Conservation (phyloP, 78 protist species). For the Protostelium mycophagum region DNA sequence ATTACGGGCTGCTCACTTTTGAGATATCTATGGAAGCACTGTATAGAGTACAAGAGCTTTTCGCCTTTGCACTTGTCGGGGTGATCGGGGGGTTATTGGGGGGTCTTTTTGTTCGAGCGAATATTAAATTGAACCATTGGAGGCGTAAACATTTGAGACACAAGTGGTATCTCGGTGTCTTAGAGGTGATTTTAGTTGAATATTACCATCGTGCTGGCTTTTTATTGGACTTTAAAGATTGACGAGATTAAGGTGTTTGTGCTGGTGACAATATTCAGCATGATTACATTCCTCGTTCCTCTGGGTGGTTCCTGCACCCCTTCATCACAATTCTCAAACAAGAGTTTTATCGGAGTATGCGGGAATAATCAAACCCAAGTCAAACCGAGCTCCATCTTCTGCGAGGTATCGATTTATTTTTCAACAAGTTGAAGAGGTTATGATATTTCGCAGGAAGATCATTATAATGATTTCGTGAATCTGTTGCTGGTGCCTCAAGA, state of each 20-base stretch:
- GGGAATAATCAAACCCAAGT: neutral
- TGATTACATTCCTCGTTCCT: neutral
- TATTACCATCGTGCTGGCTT: neutral
- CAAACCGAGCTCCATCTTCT: neutral
- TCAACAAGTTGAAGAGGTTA: neutral
- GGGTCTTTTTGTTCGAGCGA: conserved; percentile 46
- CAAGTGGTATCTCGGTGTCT: neutral
- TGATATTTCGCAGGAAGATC: neutral
- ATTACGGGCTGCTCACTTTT: conserved; percentile 57
- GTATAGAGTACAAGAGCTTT: conserved; percentile 44
- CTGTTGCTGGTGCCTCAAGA: neutral
- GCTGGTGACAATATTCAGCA: neutral
- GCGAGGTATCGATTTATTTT: neutral
- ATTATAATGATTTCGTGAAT: neutral
- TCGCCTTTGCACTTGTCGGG: conserved; percentile 65
- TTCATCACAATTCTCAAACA: neutral
- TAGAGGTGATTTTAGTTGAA: conserved; percentile 1
- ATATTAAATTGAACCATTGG: conserved; percentile 29
- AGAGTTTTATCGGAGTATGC: neutral
- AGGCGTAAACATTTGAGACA: conserved; percentile 4
- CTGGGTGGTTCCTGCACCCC: neutral
- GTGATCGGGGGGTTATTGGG: conserved; percentile 80
- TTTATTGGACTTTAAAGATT: neutral
- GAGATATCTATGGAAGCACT: conserved; percentile 32
- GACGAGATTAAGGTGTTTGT: neutral